Evolutionary conservation across 331 rosid genomes (phyloP), one percentile per base, ranked within the genome.

Genomic region (Saraca asoca): DNA sequence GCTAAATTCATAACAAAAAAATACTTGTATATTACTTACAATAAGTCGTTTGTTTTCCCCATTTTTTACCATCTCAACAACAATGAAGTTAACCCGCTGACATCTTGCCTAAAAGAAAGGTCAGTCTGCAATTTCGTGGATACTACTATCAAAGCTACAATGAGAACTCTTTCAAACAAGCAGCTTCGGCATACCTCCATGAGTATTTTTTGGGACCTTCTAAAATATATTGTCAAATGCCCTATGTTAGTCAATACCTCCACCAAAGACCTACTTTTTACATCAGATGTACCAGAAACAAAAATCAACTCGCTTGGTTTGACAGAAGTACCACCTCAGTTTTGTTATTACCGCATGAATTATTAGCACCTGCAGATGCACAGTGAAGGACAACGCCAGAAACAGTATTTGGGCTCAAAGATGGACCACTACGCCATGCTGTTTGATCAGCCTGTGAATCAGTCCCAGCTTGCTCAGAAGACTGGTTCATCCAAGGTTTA

Each of bases 281-380:
- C 72, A 35, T 66, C 74, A 70, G 14, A 70, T 17, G 53, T 17
- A 66, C 38, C 60, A 57, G 3, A 3, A 52, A 53, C n/a, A 74
- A 57, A 74, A 51, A 39, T 81, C 75, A 81, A 75, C 87, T 78
- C 68, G 81, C 87, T 81, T 72, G 79, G 71, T 81, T 82, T 53
- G 87, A 81, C 54, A 73, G 63, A 78, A 73, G 76, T 31, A 73
- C 69, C 64, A 58, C 87, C 72, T 72, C 85, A 13, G 84, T 33
- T 62, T 69, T 72, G 58, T 81, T 68, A 54, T 80, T 72, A 62
- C 83, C 69, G 51, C 81, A 43, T 12, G 85, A 80, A 58, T 77
- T 56, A 48, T 55, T 24, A 3, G 31, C 75, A 42, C 80, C 84
- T 58, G 66, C 62, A 68, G 89, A 68, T 41, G 81, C 73, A 17